Percentiles rank a stretch among this genome's conserved stretches.
phyloP scores from a whole-genome alignment of 2,329 filamentous ascomycete genomes.

The Volutella citrinella region DNA sequence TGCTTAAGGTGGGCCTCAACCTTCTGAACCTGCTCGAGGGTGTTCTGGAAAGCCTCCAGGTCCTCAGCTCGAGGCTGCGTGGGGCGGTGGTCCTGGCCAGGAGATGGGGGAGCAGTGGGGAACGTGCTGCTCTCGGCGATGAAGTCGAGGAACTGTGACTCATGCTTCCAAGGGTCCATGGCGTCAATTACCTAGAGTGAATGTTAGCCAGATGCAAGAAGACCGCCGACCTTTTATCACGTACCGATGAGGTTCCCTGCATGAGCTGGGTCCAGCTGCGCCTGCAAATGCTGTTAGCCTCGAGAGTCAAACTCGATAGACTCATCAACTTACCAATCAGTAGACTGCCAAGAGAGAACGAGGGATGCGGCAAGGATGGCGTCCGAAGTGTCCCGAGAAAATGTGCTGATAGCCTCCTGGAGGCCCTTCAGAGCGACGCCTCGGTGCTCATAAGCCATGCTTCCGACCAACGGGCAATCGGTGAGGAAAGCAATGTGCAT shows the following conservation, averaged over 20 bases:
- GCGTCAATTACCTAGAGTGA: slow-evolving; percentile 70
- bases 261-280: slow-evolving; percentile 90
- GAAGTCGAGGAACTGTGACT: slow-evolving; percentile 81
- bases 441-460: slow-evolving; percentile 86
- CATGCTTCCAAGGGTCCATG: slow-evolving; percentile 89
- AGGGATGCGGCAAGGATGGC: slow-evolving; percentile 89
- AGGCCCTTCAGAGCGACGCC: slow-evolving; percentile 82
- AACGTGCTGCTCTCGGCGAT: slow-evolving; percentile 77
- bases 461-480: slow-evolving; percentile 78
- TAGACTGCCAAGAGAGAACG: slow-evolving; percentile 92
- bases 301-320: neutral
- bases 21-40: slow-evolving; percentile 64
- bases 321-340: slow-evolving; percentile 73
- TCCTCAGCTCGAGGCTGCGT: slow-evolving; percentile 67
- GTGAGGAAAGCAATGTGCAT: slow-evolving; percentile 90
- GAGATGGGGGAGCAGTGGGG: slow-evolving; percentile 62
- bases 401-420: slow-evolving; percentile 80
- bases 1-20: slow-evolving; percentile 67
- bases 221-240: slow-evolving; percentile 29
- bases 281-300: slow-evolving; percentile 51
- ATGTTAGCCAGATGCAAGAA: slow-evolving; percentile 15
- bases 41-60: slow-evolving; percentile 63
- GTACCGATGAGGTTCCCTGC: slow-evolving; percentile 83
- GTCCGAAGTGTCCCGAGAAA: slow-evolving; percentile 84
- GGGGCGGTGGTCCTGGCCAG: slow-evolving; percentile 58